Base-by-base conservation (phyloP, 2,329 filamentous ascomycete species). In the Ophiostoma fasciatum region DNA sequence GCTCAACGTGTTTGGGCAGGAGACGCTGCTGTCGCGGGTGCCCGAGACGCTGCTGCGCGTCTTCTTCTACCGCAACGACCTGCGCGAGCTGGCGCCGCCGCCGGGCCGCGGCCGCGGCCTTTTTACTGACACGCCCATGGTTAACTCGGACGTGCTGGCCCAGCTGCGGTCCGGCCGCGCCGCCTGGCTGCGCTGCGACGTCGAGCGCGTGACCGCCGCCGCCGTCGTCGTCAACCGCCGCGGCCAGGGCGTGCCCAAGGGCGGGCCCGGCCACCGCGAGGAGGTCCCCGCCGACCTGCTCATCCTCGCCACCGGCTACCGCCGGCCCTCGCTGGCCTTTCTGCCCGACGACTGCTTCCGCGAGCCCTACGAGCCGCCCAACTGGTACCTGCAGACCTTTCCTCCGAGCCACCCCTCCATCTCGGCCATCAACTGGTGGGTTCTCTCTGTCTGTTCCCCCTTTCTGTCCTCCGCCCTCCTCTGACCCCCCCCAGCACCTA, bases 331-430 rank as follows among this genome's bases (percentile, higher is more conserved):
- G 4, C 65, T 92, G 1, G 63, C 62, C 10, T 90, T 92, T 54
- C 62, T 93, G 0, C 83, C 83, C 0, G 59, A 73, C 0, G 72
- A 83, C 35, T 76, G 71, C 48, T 90, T 90, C 51, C 51, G 70
- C 9, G 70, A 81, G 42, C 77, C 79, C 0, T 92, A 90, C 47
- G 61, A 63, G 1, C 80, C 83, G 1, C 84, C 84, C 0, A 85
- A 83, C 53, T 92, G 84, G 84, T 92, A 90, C 47, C 67, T 92
- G 0, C 83, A 92, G 54, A 81, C 80, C 0, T 92, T 92, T 57
- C 83, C 84, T 5, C 80, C 83, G 0, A 55, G 62, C 4, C 78
- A 87, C 45, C 71, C 78, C 0, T 77, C 73, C 23, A 66, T 92
- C 32, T 84, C 78, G 44, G 78, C 77, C 43, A 87, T 83, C 57